Evolutionary conservation across 768 basidiomycete species (phyloP).

Genomic region (Suillus sp.): DNA sequence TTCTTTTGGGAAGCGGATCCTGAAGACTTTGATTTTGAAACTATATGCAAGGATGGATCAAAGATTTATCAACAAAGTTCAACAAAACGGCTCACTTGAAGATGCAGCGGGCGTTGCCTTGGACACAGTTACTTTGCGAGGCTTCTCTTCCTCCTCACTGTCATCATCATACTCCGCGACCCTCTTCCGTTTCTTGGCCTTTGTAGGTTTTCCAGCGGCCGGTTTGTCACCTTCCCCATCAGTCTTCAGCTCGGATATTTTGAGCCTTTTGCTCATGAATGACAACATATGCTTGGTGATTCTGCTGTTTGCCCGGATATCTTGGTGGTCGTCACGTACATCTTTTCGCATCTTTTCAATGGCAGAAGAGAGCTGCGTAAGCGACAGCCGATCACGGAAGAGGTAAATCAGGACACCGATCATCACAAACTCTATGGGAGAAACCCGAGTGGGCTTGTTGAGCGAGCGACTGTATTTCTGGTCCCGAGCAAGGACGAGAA

Average conservation of each 20-base stretch:
- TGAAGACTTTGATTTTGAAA: conserved; percentile 8
- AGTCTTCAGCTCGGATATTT: conserved; percentile 34
- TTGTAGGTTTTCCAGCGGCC: conserved; percentile 15
- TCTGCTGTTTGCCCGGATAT: conserved; percentile 43
- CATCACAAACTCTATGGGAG: conserved; percentile 50
- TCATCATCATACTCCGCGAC: conserved; percentile 22
- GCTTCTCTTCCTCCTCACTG: conserved; percentile 24
- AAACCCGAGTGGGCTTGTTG: conserved; percentile 37
- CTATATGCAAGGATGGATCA: neutral
- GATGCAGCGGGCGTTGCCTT: conserved; percentile 15
- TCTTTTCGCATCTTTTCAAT: conserved; percentile 42
- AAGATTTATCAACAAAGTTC: neutral
- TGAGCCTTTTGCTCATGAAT: conserved; percentile 35
- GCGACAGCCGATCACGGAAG: conserved; percentile 34
- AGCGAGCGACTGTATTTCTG: conserved; percentile 35
- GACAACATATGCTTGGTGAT: conserved; percentile 37
- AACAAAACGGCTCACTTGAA: conserved; percentile 3
- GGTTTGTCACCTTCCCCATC: conserved; percentile 36
- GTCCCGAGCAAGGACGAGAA: conserved; percentile 36
- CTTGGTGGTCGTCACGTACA: conserved; percentile 39
- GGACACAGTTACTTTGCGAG: conserved; percentile 20
- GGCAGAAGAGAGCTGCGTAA: conserved; percentile 45
- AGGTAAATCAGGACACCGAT: conserved; percentile 43
- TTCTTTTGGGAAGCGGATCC: neutral
- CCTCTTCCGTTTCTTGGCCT: conserved; percentile 32